Percentiles rank a stretch among this genome's conserved stretches.
Evolutionary conservation across 352 stramenopile genomes (phyloP).

Genomic region (Globisporangium rhizosaccharum): DNA sequence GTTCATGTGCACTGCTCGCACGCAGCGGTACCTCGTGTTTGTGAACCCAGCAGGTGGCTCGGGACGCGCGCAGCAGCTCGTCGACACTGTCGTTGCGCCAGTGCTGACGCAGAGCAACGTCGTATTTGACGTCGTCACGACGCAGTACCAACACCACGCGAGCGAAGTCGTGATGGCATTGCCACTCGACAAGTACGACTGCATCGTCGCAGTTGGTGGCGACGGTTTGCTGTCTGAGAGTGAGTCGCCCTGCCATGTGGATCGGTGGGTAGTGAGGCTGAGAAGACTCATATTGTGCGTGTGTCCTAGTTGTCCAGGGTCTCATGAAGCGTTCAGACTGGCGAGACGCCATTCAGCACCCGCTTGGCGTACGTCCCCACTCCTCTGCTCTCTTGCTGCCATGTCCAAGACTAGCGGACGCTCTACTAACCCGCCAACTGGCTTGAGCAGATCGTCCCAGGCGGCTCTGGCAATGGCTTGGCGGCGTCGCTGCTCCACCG

Average conservation of each 20-base stretch:
- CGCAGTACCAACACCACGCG: slow-evolving; percentile 44
- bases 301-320: slow-evolving; percentile 54
- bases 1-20: no score
- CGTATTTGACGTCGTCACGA: slow-evolving; percentile 47
- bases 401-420: no score
- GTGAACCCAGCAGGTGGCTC: slow-evolving; percentile 60
- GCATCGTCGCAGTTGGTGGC: slow-evolving; percentile 57
- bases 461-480: slow-evolving; percentile 65
- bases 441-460: slow-evolving; percentile 31
- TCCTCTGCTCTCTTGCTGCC: not conserved
- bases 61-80: slow-evolving; percentile 49
- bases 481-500: slow-evolving; percentile 44
- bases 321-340: slow-evolving; percentile 61
- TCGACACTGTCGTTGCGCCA: slow-evolving; percentile 38
- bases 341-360: slow-evolving; percentile 45
- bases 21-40: slow-evolving; percentile 50
- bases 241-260: slow-evolving; percentile 49
- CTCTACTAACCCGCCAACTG: no score
- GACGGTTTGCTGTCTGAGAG: slow-evolving; percentile 67
- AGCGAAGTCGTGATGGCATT: slow-evolving; percentile 40
- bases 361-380: slow-evolving; percentile 33
- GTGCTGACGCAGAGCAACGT: slow-evolving; percentile 51
- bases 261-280: no score
- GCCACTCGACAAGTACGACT: slow-evolving; percentile 52
- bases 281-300: no score